Base-by-base conservation (phyloP, 208 protist species). In the Leishmania turanica region DNA sequence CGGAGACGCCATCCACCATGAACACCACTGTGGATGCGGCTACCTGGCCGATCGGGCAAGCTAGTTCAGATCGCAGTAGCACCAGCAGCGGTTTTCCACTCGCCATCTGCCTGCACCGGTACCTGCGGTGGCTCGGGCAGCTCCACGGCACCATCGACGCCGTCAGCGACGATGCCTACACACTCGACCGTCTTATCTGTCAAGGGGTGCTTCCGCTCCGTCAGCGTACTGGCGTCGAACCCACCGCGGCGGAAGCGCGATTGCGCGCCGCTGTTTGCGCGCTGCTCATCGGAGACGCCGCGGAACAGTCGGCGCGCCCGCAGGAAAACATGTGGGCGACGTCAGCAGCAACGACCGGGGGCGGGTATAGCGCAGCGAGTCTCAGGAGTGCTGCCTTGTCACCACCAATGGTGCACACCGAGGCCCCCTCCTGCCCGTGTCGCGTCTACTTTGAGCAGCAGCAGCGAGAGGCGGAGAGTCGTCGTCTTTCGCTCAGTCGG, bases 111-210 rank as follows among this genome's bases (percentile, higher is more conserved):
- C 62, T 80, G 34, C 54, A 70, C 37, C 62, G 78, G 58, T 86
- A 77, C 62, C 82, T 82, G 4, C 53, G 56, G n/a, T 86, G 82
- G 78, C 58, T 86, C n/a, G 19, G 62, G 66, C 73, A 82, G 75
- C 73, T 86, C 40, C 78, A 82, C 47, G 27, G 56, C 34, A 82
- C 60, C 73, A 53, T 68, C 19, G 82, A 82, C 58, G 58, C 74
- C 66, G 74, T 78, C 42, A 79, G 82, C 78, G 78, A 86, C 49
- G 78, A 86, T 75, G 82, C 82, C 72, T 86, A 86, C 78, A 82
- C 53, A 19, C 78, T 86, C 2, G 82, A 82, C 56, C 78, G 82
- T 34, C 74, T 86, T 37, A 47, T 74, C 21, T 47, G 72, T 15
- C 78, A 86, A 72, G 77, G 82, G 27, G 71, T 79, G 1, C 37